These are phyloP conservation scores for Tetrapyrgos nigripes DNA, from an alignment of 1,284 basidiomycete genomes.

Conservation along the genomic window DNA sequence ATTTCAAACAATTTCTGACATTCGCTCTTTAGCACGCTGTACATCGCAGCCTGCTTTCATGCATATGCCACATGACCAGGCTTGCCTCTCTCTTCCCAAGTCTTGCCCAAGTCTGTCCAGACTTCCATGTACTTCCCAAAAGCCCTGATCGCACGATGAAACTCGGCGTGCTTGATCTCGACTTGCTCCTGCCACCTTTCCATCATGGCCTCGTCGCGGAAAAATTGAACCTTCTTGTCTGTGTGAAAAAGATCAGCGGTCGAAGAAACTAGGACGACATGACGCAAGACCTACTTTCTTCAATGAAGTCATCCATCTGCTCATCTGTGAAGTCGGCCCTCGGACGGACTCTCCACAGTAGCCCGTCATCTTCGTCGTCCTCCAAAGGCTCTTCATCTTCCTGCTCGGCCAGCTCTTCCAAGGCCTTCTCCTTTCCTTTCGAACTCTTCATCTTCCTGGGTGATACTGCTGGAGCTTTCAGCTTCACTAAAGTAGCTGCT, in stretches of 20 bases:
- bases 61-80: background rate
- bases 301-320: background rate
- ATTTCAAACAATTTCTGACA: background rate
- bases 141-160: background rate
- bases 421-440: too few species aligned
- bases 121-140: background rate
- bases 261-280: background rate
- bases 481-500: too few species aligned
- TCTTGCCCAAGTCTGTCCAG: background rate
- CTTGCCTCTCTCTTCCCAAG: too few species aligned
- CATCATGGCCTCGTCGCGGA: background rate
- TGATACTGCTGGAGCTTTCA: too few species aligned
- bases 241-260: background rate
- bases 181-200: background rate
- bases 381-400: background rate
- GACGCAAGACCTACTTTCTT: background rate
- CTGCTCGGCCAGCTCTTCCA: background rate
- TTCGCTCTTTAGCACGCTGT: background rate
- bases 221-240: background rate
- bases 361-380: background rate
- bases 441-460: too few species aligned
- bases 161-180: background rate
- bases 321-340: background rate
- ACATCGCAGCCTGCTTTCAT: background rate
- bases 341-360: background rate